Conservation (phyloP, 1,139 yeast genomes). For the Saccharomycopsis crataegensis region DNA sequence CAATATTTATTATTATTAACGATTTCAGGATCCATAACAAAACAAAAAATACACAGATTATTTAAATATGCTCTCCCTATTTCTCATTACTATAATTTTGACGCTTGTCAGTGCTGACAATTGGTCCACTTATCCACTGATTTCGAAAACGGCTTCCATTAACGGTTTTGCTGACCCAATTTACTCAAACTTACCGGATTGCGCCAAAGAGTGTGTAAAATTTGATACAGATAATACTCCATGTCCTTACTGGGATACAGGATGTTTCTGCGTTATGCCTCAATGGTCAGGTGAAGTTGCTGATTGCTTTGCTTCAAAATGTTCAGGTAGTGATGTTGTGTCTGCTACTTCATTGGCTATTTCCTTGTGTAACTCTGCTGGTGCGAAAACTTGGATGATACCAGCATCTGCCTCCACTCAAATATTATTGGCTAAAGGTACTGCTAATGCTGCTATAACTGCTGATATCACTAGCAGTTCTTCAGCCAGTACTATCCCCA, state of each 20-base stretch:
- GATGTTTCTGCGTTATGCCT: slow-evolving; percentile 46
- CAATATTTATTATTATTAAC: too few relatives aligned
- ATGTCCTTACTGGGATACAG: slow-evolving; percentile 50
- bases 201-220: slow-evolving; percentile 39
- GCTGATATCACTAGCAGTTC: not conserved
- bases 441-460: not conserved
- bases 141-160: slow-evolving; percentile 42
- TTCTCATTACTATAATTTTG: slow-evolving; percentile 2
- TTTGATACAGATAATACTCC: slow-evolving; percentile 15
- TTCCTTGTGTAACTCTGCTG: slow-evolving; percentile 37
- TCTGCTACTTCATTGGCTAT: slow-evolving; percentile 36
- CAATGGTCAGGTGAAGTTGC: slow-evolving; percentile 41
- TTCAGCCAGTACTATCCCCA: not conserved
- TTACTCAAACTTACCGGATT: slow-evolving; percentile 33
- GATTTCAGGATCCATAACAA: too few relatives aligned
- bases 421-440: slow-evolving; percentile 27
- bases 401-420: slow-evolving; percentile 35
- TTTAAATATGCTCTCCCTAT: slow-evolving; percentile 1
- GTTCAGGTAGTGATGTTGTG: slow-evolving; percentile 35
- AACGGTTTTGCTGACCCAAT: slow-evolving; percentile 49
- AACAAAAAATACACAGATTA: too few relatives aligned
- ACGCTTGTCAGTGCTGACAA: slow-evolving; percentile 23
- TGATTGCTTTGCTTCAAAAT: slow-evolving; percentile 36
- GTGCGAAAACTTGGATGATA: slow-evolving; percentile 41
- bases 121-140: slow-evolving; percentile 40